Evolutionary conservation across 495 filamentous ascomycete species (phyloP).

Genomic region (Antarctomyces pellizariae): DNA sequence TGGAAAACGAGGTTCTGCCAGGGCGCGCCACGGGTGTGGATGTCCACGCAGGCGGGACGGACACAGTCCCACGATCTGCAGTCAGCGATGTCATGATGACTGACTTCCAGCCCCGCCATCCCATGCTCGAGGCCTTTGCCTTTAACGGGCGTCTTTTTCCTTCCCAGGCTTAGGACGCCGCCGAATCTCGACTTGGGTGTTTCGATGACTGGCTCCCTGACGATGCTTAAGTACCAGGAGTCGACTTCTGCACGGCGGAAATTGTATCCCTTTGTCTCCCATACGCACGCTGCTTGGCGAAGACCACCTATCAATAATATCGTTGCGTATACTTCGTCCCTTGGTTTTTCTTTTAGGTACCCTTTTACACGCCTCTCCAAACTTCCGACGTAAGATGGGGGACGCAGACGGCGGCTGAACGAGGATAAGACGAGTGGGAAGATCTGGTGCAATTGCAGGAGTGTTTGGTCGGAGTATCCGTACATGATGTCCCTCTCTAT

Average conservation of each 20-base stretch:
- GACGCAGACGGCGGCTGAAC: slow-evolving; percentile 27
- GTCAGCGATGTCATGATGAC: slow-evolving; percentile 6
- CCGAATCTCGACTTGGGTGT: slow-evolving; percentile 21
- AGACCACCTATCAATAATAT: slow-evolving; percentile 29
- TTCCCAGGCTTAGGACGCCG: slow-evolving; percentile 20
- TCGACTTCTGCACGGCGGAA: slow-evolving; percentile 26
- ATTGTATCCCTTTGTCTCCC: slow-evolving; percentile 36
- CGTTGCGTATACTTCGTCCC: slow-evolving; percentile 30
- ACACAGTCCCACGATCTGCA: slow-evolving; percentile 14
- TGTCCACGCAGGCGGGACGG: slow-evolving; percentile 11
- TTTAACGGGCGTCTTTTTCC: slow-evolving; percentile 30
- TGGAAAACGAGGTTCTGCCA: slow-evolving; percentile 22
- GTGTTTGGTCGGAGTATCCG: slow-evolving; percentile 31
- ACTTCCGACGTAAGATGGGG: slow-evolving; percentile 30
- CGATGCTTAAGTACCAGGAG: slow-evolving; percentile 24
- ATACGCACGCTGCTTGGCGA: slow-evolving; percentile 28
- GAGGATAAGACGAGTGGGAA: slow-evolving; percentile 32
- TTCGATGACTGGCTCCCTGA: slow-evolving; percentile 17
- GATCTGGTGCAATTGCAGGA: slow-evolving; percentile 28
- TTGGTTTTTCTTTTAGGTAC: slow-evolving; percentile 27
- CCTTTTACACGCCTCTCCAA: slow-evolving; percentile 31
- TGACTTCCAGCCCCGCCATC: neutral
- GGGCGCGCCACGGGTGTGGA: slow-evolving; percentile 8
- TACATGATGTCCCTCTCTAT: slow-evolving; percentile 28
- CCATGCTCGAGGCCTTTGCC: slow-evolving; percentile 7